Evolutionary conservation across 257 asterid species (phyloP).

Genomic region (Cordia subcordata): DNA sequence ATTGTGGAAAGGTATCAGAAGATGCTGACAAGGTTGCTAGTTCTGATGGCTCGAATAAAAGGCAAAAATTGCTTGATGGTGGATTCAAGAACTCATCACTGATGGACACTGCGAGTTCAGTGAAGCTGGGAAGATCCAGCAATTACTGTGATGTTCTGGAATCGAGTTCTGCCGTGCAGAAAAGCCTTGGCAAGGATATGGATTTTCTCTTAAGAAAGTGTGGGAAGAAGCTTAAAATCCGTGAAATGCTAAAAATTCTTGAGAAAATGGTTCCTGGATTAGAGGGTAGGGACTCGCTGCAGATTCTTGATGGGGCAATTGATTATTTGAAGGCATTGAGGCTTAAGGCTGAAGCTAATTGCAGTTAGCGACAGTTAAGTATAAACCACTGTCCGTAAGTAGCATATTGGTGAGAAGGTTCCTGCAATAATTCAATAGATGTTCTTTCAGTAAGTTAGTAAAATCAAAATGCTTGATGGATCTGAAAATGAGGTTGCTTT

Average conservation of each 20-base stretch:
- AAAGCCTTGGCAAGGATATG: constrained; percentile 15
- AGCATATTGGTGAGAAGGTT: constrained; percentile 3
- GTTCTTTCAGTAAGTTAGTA: not conserved
- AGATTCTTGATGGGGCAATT: constrained; percentile 65
- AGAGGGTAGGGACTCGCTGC: constrained; percentile 44
- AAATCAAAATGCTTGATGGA: constrained; percentile 6
- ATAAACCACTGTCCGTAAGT: constrained; percentile 6
- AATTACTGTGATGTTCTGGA: constrained; percentile 29
- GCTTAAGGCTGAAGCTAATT: constrained; percentile 41
- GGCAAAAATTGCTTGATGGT: constrained; percentile 64
- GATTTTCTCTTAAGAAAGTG: constrained; percentile 16
- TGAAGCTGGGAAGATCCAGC: constrained; percentile 19
- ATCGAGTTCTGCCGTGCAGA: constrained; percentile 26
- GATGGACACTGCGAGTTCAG: constrained; percentile 23
- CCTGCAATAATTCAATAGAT: not conserved
- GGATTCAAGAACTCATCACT: constrained; percentile 50
- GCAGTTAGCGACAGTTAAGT: constrained; percentile 18
- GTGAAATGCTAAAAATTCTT: constrained; percentile 39
- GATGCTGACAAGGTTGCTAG: constrained; percentile 50
- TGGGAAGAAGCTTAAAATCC: constrained; percentile 41
- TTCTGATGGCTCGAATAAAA: constrained; percentile 45
- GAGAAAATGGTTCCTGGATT: constrained; percentile 50
- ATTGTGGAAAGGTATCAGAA: constrained; percentile 21
- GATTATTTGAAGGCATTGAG: constrained; percentile 55
- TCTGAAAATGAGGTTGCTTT: constrained; percentile 25